A percentile compares a stretch with the other conserved stretches of the same genome.
Evolutionary conservation across 2,329 filamentous ascomycete genomes (phyloP).

Genomic region (Chrysosphaeria jannelii): DNA sequence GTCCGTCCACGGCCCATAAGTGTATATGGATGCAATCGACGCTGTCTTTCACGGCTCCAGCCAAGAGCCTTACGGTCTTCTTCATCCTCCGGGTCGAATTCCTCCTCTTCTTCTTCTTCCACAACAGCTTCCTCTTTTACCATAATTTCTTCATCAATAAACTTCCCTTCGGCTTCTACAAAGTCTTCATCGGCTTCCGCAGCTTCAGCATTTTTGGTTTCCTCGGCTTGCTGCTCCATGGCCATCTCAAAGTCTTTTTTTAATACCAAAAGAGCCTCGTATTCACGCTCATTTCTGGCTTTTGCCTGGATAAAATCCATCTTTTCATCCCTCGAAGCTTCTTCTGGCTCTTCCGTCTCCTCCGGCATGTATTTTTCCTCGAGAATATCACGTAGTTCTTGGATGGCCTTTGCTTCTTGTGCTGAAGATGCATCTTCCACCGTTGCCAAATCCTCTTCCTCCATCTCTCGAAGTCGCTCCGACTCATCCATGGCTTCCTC

Average conservation of each 20-base stretch:
- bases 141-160: constrained; percentile 7
- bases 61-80: constrained; percentile 1
- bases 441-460: constrained; percentile 8
- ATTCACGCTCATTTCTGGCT: constrained; percentile 23
- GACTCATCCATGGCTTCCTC: background rate
- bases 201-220: constrained; percentile 7
- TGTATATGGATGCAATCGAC: constrained; percentile 38
- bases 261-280: constrained; percentile 19
- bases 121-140: constrained; percentile 6
- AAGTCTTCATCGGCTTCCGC: too few relatives aligned
- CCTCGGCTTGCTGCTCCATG: too few relatives aligned
- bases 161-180: constrained; percentile 8
- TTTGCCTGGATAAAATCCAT: constrained; percentile 16
- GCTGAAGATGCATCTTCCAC: constrained; percentile 14
- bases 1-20: constrained; percentile 44
- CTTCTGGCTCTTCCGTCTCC: constrained; percentile 1
- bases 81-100: constrained; percentile 6
- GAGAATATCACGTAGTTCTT: too few relatives aligned
- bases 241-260: constrained; percentile 25
- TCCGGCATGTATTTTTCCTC: too few relatives aligned
- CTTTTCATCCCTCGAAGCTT: constrained; percentile 9
- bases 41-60: background rate
- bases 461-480: background rate
- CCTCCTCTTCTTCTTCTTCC: constrained; percentile 7
- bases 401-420: too few relatives aligned